Percentiles rank a stretch among this genome's conserved stretches.
Evolutionary conservation across 1,139 yeast species (phyloP).

Genomic region (Magnusiomyces paraingens): DNA sequence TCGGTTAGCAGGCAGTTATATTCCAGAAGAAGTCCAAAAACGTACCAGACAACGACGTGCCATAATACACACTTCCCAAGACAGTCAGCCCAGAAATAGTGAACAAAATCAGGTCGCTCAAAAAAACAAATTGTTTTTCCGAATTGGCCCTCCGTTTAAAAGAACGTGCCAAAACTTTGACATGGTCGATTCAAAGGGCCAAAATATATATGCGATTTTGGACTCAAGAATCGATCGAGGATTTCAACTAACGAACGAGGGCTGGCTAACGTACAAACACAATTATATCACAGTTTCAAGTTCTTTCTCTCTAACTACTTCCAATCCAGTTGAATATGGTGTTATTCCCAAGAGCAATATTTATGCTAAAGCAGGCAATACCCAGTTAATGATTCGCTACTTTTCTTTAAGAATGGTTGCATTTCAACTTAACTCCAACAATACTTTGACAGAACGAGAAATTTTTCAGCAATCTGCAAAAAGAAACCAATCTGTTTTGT

Average conservation of each 20-base stretch:
- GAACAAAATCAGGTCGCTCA: not conserved
- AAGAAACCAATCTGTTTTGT: slow-evolving; percentile 13
- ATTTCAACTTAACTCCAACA: slow-evolving; percentile 9
- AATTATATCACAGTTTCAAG: slow-evolving; percentile 15
- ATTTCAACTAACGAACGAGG: slow-evolving; percentile 11
- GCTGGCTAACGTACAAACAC: slow-evolving; percentile 16
- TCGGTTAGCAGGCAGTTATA: too few species aligned
- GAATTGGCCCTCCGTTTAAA: slow-evolving; percentile 14
- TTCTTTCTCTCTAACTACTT: slow-evolving; percentile 11
- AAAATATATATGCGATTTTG: slow-evolving; percentile 12
- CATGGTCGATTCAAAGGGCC: slow-evolving; percentile 13
- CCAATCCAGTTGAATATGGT: slow-evolving; percentile 10
- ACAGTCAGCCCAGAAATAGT: too few species aligned
- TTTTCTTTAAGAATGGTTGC: slow-evolving; percentile 16
- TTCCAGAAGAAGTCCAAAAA: too few species aligned
- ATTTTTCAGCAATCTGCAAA: slow-evolving; percentile 15
- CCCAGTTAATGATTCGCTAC: slow-evolving; percentile 6
- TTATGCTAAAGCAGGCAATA: slow-evolving; percentile 9
- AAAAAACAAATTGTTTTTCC: slow-evolving; percentile 12
- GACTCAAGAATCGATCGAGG: slow-evolving; percentile 16
- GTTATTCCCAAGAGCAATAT: slow-evolving; percentile 13
- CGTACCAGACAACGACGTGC: too few species aligned
- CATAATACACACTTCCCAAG: too few species aligned
- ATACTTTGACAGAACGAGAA: slow-evolving; percentile 12
- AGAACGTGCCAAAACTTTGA: slow-evolving; percentile 16